Base-by-base conservation (phyloP, 768 basidiomycete genomes). In the Tricholoma hemisulphureum region DNA sequence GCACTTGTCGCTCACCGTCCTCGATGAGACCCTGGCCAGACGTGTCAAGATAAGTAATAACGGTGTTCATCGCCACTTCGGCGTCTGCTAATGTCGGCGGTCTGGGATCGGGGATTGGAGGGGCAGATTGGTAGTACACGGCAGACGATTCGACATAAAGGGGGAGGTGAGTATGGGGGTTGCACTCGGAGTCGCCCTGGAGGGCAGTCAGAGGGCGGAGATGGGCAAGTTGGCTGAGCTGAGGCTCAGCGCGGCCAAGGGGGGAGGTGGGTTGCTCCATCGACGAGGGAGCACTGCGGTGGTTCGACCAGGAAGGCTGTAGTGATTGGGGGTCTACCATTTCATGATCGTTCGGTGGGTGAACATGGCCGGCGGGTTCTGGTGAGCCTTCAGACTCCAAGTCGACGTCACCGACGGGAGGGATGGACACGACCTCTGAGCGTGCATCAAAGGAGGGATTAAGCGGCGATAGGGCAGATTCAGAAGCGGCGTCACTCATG, bases 21-120 rank as follows among this genome's bases (percentile, higher is more conserved):
- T 67, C 63, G 51, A 77, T 56, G 21, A 78, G 60, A 11, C 62
- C 66, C 41, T 61, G 64, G 14, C 66, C 69, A 16, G 58, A 55
- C 29, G 65, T 65, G 66, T 86, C 81, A 59, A 86, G 67, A 59
- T 79, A 88, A 11, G 71, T 43, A 60, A 87, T 75, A 56, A 88
- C 73, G 60, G 73, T 81, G 66, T 82, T 77, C 53, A 87, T 68
- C 23, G 83, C 80, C 9, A 77, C 77, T 51, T 86, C 81, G 2
- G 80, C 85, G 51, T 84, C 80, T 0, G 69, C 65, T n/a, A 78
- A 65, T 50, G 78, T 75, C 18, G 81, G 77, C 26, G 71, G 63
- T 20, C 63, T 65, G 50, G 57, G 67, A 45, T 67, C 72, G 49
- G 71, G 70, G 28, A 68, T 72, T 18, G 69, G 63, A 32, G 73